Evolutionary conservation across 2,329 filamentous ascomycete species (phyloP), one percentile per base, ranked within the genome.

Genomic region (Lasiodiplodia theobromae): DNA sequence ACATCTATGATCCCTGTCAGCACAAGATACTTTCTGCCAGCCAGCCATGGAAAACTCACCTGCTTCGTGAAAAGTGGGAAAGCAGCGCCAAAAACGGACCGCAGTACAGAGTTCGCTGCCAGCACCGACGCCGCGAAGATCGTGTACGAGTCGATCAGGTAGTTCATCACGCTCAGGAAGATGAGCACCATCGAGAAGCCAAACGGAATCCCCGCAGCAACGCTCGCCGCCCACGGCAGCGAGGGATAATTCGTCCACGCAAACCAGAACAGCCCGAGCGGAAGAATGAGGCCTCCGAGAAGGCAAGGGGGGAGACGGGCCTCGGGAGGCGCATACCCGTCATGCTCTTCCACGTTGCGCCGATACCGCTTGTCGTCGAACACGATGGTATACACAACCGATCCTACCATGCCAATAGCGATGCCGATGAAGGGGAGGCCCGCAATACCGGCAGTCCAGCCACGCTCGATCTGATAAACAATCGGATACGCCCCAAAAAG

Each of bases 61-160:
- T 92, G 89, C 2, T 83, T 86, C 0, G 91, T 88, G 77, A 96
- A 96, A 1, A 96, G 85, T 0, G 93, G 93, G 83, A 96, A 96
- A 1, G 86, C 89, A 2, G 92, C 92, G 71, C 92, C 93, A 71
- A 90, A 91, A 10, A 94, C 82, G 0, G 91, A 94, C 72, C 93
- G 89, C 47, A 96, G 81, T 75, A 96, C 91, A 0, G 92, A 92
- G 79, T 94, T 93, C 58, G 91, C 91, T 2, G 92, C 92, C 10
- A 94, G 82, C 0, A 90, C 91, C 0, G 89, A 92, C 0, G 92
- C 92, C 0, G 92, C 92, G 71, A 90, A 95, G 73, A 94, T 91
- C 64, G 90, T 89, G 77, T 93, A 86, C 0, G 77, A 77, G 66
- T 81, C 78, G 68, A 81, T 80, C 57, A 85, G 64, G 75, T 78